Percentiles rank a stretch among this genome's conserved stretches.
These are phyloP conservation scores for Smithsoniella earleae DNA, from an alignment of 163 green algal genomes.

Conservation along the genomic window DNA sequence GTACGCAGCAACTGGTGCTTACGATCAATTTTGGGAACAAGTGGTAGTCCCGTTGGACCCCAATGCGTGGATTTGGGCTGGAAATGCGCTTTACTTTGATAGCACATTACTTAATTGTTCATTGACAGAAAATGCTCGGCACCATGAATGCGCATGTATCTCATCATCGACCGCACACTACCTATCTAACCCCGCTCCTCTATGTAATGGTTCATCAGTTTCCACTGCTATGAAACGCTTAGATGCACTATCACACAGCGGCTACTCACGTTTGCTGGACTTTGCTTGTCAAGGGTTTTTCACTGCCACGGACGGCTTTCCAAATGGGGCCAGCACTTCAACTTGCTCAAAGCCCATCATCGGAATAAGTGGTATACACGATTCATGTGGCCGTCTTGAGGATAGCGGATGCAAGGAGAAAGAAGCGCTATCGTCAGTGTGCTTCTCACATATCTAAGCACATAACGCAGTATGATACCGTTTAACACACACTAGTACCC, in stretches of 20 bases:
- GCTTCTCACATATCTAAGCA: too few species aligned
- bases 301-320: not conserved
- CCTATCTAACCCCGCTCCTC: not conserved
- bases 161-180: not conserved
- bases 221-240: not conserved
- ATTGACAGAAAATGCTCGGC: not conserved
- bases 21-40: not conserved
- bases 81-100: slow-evolving; percentile 12
- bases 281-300: not conserved
- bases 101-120: not conserved
- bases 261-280: slow-evolving; percentile 4
- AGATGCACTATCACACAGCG: not conserved
- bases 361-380: slow-evolving; percentile 19
- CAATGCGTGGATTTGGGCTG: slow-evolving; percentile 15
- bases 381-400: slow-evolving; percentile 6
- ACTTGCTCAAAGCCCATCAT: not conserved
- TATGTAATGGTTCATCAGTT: not conserved
- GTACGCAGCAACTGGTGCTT: not conserved
- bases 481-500: too few species aligned
- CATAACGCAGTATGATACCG: too few species aligned
- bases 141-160: not conserved
- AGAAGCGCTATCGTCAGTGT: too few species aligned
- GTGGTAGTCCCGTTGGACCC: slow-evolving; percentile 2
- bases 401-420: too few species aligned
- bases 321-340: not conserved